Evolutionary conservation across 306 rosid genomes (phyloP).

Genomic region (Medicago ruthenica): DNA sequence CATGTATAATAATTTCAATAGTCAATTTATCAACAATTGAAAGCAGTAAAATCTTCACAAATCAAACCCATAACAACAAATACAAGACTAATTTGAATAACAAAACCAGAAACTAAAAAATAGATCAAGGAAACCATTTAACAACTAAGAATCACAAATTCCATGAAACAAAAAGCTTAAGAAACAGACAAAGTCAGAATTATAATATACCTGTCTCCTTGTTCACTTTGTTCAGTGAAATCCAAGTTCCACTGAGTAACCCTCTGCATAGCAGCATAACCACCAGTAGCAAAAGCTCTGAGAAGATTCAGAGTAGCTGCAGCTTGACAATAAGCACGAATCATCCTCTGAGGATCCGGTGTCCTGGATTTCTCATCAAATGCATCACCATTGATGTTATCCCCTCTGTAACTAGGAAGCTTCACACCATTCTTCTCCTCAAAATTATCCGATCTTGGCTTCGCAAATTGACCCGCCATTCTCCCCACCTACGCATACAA

Average conservation of each 20-base stretch:
- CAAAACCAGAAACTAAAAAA: slow-evolving; percentile 13
- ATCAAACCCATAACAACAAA: neutral
- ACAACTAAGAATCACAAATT: neutral
- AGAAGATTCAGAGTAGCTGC: slow-evolving; percentile 94
- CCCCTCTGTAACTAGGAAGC: slow-evolving; percentile 98
- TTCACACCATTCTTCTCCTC: slow-evolving; percentile 93
- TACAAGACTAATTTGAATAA: slow-evolving; percentile 12
- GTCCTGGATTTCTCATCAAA: slow-evolving; percentile 79
- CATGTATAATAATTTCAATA: neutral
- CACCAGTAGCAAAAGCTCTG: slow-evolving; percentile 94
- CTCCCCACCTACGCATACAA: slow-evolving; percentile 75
- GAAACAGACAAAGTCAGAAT: neutral
- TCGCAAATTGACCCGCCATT: slow-evolving; percentile 99
- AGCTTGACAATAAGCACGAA: slow-evolving; percentile 94
- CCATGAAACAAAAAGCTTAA: neutral
- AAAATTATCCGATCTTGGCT: slow-evolving; percentile 90
- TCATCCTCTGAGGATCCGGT: slow-evolving; percentile 97
- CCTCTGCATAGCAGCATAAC: slow-evolving; percentile 98
- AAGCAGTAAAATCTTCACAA: slow-evolving; percentile 9
- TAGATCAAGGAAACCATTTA: neutral
- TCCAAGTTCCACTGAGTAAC: slow-evolving; percentile 98
- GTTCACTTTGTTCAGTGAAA: slow-evolving; percentile 91
- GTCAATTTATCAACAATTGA: neutral
- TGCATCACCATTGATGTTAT: slow-evolving; percentile 90
- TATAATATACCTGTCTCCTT: slow-evolving; percentile 78